Conservation (phyloP, 139 green algal species). For the Chlamydomonas sphaeroides region DNA sequence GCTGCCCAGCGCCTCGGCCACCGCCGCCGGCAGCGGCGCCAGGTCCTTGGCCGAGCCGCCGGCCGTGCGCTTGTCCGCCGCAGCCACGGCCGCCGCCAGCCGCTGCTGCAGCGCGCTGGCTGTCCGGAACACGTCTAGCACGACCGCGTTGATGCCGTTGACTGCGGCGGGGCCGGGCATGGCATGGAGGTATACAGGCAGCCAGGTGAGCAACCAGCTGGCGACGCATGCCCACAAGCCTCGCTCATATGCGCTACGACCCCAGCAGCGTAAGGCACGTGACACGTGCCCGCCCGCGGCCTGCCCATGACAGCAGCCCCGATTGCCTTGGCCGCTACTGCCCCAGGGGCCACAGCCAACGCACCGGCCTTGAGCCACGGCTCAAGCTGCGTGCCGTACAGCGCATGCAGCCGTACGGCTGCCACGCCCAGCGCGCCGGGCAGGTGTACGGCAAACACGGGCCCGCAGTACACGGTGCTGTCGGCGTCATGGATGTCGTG, state of each 20-base stretch:
- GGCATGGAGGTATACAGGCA: background rate
- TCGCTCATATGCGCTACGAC: too few species aligned
- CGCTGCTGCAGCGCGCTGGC: slow-evolving; percentile 19
- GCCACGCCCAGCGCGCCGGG: slow-evolving; percentile 14
- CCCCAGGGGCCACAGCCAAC: too few species aligned
- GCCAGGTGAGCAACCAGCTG: too few species aligned
- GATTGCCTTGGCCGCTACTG: too few species aligned
- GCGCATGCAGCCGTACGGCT: slow-evolving; percentile 8
- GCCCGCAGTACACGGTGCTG: background rate
- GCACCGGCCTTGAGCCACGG: too few species aligned
- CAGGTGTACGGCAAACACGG: background rate
- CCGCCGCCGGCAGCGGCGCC: background rate
- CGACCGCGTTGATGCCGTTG: background rate
- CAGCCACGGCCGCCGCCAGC: background rate
- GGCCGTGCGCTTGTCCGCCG: background rate
- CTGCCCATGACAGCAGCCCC: too few species aligned
- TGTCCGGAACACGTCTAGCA: slow-evolving; percentile 36
- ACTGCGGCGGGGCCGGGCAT: background rate
- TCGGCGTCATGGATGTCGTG: slow-evolving; percentile 28
- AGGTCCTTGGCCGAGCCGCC: background rate
- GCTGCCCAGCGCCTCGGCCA: background rate
- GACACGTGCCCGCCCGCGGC: too few species aligned
- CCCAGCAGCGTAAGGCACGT: too few species aligned
- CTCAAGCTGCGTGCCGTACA: slow-evolving; percentile 30
- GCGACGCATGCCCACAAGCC: too few species aligned